phyloP scores from a whole-genome alignment of 331 rosid species.

The Quercus tomentella region DNA sequence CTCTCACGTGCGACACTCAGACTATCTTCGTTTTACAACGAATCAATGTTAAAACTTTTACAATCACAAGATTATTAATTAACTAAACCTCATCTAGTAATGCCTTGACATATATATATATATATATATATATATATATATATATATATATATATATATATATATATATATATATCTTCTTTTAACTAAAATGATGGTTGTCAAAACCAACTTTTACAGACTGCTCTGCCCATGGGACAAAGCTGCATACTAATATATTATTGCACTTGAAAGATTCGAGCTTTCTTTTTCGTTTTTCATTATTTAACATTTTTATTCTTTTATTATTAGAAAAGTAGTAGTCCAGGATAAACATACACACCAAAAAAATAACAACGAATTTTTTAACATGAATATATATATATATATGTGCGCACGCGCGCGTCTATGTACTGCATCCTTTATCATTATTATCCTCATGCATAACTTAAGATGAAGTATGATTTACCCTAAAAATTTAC shows the following conservation, averaged over 20 bases:
- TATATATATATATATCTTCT: neutral
- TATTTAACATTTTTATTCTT: neutral
- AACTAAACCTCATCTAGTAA: neutral
- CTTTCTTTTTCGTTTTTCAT: neutral
- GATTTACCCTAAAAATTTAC: too few relatives aligned
- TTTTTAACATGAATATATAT: too few relatives aligned
- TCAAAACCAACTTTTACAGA: conserved; percentile 1
- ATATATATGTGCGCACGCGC: too few relatives aligned
- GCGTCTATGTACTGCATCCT: too few relatives aligned
- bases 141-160: neutral
- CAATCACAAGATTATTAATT: neutral
- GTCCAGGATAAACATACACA: neutral
- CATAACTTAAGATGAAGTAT: too few relatives aligned
- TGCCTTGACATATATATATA: neutral
- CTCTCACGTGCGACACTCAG: conserved; percentile 36
- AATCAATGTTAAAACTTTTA: neutral
- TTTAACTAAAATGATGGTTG: neutral
- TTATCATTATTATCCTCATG: too few relatives aligned
- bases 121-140: too few relatives aligned
- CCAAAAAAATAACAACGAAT: too few relatives aligned
- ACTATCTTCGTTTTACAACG: neutral
- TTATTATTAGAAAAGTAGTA: neutral
- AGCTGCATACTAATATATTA: neutral
- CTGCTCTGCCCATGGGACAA: neutral
- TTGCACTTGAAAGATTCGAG: neutral